Evolutionary conservation across 2,329 filamentous ascomycete genomes (phyloP).

Genomic region (Helotiales sp.): DNA sequence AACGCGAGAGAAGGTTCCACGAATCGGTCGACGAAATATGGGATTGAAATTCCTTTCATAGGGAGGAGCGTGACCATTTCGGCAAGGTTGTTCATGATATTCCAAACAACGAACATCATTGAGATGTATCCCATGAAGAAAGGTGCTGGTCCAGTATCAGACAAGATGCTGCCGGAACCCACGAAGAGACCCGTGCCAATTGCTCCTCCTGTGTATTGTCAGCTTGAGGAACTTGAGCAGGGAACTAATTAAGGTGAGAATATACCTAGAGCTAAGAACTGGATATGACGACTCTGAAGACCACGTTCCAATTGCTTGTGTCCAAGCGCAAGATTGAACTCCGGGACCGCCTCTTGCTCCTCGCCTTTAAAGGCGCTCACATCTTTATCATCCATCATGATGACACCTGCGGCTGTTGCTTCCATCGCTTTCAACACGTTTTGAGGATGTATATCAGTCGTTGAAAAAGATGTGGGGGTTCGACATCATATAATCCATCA

Average conservation of each 20-base stretch:
- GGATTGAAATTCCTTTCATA: conserved; percentile 55
- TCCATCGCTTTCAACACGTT: background rate
- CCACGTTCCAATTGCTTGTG: conserved; percentile 52
- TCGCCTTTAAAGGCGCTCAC: background rate
- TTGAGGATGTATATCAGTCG: background rate
- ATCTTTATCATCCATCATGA: background rate
- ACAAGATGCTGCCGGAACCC: conserved; percentile 57
- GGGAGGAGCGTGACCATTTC: conserved; percentile 58
- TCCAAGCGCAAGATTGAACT: conserved; percentile 38
- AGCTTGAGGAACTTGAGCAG: background rate
- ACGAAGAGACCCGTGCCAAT: conserved; percentile 67
- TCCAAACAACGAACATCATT: conserved; percentile 55
- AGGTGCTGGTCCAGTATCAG: conserved; percentile 60
- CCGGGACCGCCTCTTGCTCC: conserved; percentile 25
- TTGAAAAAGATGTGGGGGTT: too few species aligned
- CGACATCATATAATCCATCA: background rate
- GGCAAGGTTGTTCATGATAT: conserved; percentile 54
- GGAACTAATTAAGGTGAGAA: background rate
- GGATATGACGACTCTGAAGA: conserved; percentile 60
- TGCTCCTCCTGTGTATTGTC: conserved; percentile 42
- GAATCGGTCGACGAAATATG: conserved; percentile 56
- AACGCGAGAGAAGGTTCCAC: conserved; percentile 41
- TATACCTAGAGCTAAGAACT: conserved; percentile 58
- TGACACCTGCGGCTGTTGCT: too few species aligned
- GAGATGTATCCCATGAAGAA: conserved; percentile 67